phyloP scores from a whole-genome alignment of 768 basidiomycete species.

The Psilocybe sp. region DNA sequence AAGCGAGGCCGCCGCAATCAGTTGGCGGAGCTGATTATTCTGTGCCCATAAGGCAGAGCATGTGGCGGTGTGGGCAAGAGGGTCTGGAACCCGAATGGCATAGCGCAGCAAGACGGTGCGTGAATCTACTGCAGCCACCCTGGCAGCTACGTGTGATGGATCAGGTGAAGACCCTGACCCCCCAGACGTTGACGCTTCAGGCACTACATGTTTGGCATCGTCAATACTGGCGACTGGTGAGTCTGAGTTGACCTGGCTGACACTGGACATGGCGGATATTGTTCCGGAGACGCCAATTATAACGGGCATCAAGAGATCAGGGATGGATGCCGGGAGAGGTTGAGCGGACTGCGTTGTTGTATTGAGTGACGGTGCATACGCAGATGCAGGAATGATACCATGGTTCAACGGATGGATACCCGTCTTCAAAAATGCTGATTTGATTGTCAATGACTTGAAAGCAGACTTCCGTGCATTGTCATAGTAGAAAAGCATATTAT shows the following conservation, averaged over 20 bases:
- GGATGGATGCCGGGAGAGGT: constrained; percentile 16
- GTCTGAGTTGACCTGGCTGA: neutral
- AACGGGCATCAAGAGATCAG: neutral
- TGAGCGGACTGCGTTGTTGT: constrained; percentile 22
- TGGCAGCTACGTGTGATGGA: too few species aligned
- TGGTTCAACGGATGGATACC: constrained; percentile 28
- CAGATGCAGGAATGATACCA: constrained; percentile 13
- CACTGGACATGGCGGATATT: neutral
- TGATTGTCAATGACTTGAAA: constrained; percentile 25
- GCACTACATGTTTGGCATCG: too few species aligned
- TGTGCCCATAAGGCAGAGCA: neutral
- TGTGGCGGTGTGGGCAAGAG: neutral
- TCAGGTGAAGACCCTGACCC: too few species aligned
- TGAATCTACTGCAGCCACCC: too few species aligned
- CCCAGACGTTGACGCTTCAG: too few species aligned
- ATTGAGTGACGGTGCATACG: constrained; percentile 22
- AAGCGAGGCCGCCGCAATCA: neutral
- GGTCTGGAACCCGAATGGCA: too few species aligned
- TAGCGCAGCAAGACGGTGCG: too few species aligned
- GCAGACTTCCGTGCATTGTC: constrained; percentile 16
- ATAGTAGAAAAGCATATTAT: constrained; percentile 25
- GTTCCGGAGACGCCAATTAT: neutral
- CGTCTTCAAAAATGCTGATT: constrained; percentile 24
- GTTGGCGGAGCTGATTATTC: constrained; percentile 2
- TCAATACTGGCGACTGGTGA: too few species aligned